Evolutionary conservation across 352 stramenopile species (phyloP), one percentile per base, ranked within the genome.

Genomic region (Elongisporangium anandrum): DNA sequence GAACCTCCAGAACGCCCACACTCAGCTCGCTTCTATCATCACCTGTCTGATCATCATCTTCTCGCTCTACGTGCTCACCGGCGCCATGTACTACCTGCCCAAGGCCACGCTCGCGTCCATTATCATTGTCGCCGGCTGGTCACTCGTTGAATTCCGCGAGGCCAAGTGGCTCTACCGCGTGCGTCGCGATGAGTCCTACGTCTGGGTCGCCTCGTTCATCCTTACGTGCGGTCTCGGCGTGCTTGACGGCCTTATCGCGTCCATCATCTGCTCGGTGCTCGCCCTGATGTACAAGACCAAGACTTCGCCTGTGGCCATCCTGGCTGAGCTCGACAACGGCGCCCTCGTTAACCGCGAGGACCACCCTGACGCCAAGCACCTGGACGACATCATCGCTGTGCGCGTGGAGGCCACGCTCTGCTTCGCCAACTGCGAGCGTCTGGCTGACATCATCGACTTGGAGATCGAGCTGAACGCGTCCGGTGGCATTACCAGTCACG

Each of bases 111-210:
- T 97, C 9, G 85, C 84, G 7, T 68, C 81, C 10, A 95, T 98
- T 59, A 94, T 98, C 47, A 91, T 98, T 67, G 88, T 94, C 13
- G 88, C 82, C 0, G 88, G 96, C 12, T 82, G 91, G 51, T 84
- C 84, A 19, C 73, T 98, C 20, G 65, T 98, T 26, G 90, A 97
- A 59, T 93, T 95, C 65, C 57, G 69, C 10, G 88, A 96, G 66
- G 87, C 89, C 52, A 87, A 88, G 54, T 86, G 88, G 64, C 73
- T 97, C 6, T 97, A 79, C 62, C 59, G 61, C 2, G 73, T 83
- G 45, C 78, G 77, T 50, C 69, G 70, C 15, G 73, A 85, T 54
- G 78, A 85, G 56, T 88, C 83, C 58, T 73, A 70, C 57, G 75
- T 86, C 20, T 86, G 73, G 75, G 23, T 54, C 6, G 63, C 60